Evolutionary conservation across 805 yeast genomes (phyloP), one percentile per base, ranked within the genome.

Genomic region (Wickerhamomyces queroliae): DNA sequence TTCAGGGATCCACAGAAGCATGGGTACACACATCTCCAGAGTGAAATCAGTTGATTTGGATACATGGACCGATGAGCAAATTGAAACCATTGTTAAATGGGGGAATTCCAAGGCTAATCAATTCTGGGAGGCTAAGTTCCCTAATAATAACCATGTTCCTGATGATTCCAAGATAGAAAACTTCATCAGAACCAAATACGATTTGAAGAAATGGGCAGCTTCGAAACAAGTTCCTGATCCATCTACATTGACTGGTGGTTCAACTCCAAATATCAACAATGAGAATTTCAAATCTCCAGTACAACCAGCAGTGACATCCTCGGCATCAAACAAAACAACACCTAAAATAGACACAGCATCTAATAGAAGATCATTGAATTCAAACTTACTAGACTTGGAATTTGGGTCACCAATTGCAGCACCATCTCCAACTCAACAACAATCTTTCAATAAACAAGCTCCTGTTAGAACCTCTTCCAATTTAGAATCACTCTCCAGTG

Each of bases 21-120:
- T 91, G 82, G 98, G 99, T 1, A 90, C 97, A 0, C 99, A 91
- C 63, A 88, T 91, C 35, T 82, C 95, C 22, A 74, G 87, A 55
- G 98, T 93, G 37, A 87, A 93, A 57, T 83, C 95, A 6, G 95
- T 91, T 28, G 98, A 93, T 64, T 70, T 91, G 53, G 98, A 91
- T 58, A 83, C 95, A 1, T 91, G 99, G 99, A 85, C 93, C 6
- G 96, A 89, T 51, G 95, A 85, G 54, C 96, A 93, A 59, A 76
- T 88, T 23, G 79, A 73, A 44, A 77, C 76, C 45, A 80, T 93
- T 83, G 79, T 87, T 23, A 67, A 74, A 50, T 86, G 96, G 95
- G 95, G 96, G 2, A 91, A 91, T 56, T 72, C 65, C 32, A 70
- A 73, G 29, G 93, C 95, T 21, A 93, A 93, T 58, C 46, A 50